Evolutionary conservation across 2,329 filamentous ascomycete species (phyloP), one percentile per base, ranked within the genome.

Genomic region (Pseudocercospora eumusae): DNA sequence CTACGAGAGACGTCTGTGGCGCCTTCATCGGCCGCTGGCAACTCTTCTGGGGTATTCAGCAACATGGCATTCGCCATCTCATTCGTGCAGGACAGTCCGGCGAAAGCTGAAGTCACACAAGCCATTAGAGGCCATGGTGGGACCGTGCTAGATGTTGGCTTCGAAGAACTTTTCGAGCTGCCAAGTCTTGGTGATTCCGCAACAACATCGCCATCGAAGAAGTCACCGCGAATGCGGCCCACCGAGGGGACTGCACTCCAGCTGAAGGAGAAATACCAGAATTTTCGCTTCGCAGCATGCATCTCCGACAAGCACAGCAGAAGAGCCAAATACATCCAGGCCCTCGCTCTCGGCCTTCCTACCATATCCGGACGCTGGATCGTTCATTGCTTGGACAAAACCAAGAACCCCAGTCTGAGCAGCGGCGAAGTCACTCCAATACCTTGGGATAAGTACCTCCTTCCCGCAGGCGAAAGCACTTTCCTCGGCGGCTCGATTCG

Each of bases 261-360:
- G 0, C 80, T 96, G 0, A 85, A 70, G 55, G 79, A 1, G 67
- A 79, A 10, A 75, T 79, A 21, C 83, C 84, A 21, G 71, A 78
- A 36, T 77, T 79, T 87, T 0, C 88, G 91, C 0, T 98, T 99
- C 72, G 87, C 90, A 0, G 93, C 92, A 3, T 79, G 98, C 13
- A 90, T 99, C 63, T 89, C 93, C 0, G 91, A 98, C 71, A 85
- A 86, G 4, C 90, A 96, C 74, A 95, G 90, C 6, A 87, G 93
- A 52, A 92, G 92, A 65, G 85, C 88, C 55, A 99, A 98, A 74
- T 97, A 95, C 75, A 90, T 98, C 82, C 93, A 98, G 77, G 95
- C 95, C 0, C 84, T 99, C 1, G 93, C 95, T 0, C 84, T 99
- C 0, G 92, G 91, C 0, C 78, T 99, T 0, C 95, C 95, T 0